A percentile compares a stretch with the other conserved stretches of the same genome.
These are phyloP conservation scores for Coniferiporia weirii DNA, from an alignment of 1,284 basidiomycete genomes.

Conservation along the genomic window DNA sequence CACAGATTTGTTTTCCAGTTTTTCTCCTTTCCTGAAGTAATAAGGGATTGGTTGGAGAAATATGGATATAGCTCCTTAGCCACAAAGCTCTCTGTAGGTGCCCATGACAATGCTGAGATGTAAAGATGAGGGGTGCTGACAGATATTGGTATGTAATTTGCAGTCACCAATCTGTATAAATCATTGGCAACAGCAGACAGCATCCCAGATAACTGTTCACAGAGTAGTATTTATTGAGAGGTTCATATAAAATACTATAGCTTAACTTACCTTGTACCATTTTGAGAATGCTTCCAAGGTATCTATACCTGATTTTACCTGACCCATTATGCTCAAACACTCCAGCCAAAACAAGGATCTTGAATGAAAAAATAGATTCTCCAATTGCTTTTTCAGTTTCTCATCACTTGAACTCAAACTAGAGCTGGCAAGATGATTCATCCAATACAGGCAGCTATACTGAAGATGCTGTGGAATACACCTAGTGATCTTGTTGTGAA, in stretches of 20 bases:
- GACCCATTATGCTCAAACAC: not conserved
- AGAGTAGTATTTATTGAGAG: not conserved
- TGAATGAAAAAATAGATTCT: not conserved
- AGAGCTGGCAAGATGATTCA: slow-evolving; percentile 22
- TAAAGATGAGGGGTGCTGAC: slow-evolving; percentile 9
- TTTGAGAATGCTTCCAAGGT: not conserved
- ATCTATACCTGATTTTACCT: not conserved
- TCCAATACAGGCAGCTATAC: slow-evolving; percentile 27
- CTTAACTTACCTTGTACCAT: not conserved
- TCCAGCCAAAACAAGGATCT: slow-evolving; percentile 1
- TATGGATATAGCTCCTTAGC: not conserved
- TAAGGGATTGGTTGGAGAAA: not conserved
- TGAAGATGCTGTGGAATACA: slow-evolving; percentile 21
- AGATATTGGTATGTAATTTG: not conserved
- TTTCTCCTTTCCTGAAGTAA: not conserved
- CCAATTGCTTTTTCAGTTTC: not conserved
- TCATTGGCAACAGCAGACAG: not conserved
- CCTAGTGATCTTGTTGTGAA: slow-evolving; percentile 17
- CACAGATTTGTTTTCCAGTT: not conserved
- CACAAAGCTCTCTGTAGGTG: not conserved
- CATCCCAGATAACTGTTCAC: too few relatives aligned
- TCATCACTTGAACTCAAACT: not conserved
- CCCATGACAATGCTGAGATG: slow-evolving; percentile 7
- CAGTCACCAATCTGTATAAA: not conserved
- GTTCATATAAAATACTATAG: not conserved